phyloP scores from a whole-genome alignment of 495 filamentous ascomycete species.

The Pyrenula aspistea region DNA sequence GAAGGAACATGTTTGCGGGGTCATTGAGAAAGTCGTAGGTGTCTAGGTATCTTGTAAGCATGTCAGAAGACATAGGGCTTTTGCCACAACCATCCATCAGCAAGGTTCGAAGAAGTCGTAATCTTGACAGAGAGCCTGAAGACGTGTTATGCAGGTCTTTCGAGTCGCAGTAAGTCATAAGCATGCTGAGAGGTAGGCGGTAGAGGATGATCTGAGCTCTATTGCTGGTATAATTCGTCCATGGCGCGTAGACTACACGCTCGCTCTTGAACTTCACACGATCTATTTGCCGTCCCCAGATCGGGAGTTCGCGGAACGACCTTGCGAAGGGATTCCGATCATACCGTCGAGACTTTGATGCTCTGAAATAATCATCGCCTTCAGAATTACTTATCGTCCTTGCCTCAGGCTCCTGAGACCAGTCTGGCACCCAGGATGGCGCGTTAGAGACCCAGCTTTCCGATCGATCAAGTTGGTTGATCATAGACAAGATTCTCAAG shows the following conservation, averaged over 20 bases:
- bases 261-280: neutral
- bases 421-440: neutral
- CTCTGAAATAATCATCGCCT: neutral
- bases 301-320: neutral
- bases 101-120: too few species aligned
- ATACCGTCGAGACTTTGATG: neutral
- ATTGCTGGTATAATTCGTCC: too few species aligned
- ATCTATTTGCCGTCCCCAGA: neutral
- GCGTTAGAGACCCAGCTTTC: neutral
- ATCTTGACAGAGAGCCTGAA: too few species aligned
- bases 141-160: too few species aligned
- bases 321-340: neutral
- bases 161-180: too few species aligned
- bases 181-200: too few species aligned
- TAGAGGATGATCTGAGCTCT: too few species aligned
- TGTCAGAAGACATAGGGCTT: too few species aligned
- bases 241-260: neutral
- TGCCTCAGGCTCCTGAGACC: neutral
- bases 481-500: neutral
- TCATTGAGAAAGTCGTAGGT: neutral
- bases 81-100: too few species aligned
- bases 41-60: neutral
- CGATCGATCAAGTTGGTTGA: neutral
- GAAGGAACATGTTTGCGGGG: neutral
- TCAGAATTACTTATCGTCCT: neutral